Conservation (phyloP, 148 eudicot species). For the Mesembryanthemum crystallinum region DNA sequence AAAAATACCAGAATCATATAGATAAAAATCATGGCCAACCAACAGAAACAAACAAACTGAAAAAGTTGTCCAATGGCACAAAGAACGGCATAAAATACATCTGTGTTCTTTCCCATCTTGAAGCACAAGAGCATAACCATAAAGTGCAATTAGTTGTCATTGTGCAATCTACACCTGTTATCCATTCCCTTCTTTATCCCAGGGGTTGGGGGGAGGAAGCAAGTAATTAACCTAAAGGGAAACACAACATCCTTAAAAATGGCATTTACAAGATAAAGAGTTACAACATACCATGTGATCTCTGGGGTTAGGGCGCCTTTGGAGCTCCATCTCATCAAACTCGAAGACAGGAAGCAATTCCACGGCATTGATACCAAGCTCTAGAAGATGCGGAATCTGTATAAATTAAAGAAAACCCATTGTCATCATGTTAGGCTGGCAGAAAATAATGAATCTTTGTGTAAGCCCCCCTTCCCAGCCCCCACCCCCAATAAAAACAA, state of each 20-base stretch:
- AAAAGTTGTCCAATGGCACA: background rate
- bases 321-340: conserved; percentile 96
- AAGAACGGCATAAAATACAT: background rate
- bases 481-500: too few relatives aligned
- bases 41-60: background rate
- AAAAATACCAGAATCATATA: background rate
- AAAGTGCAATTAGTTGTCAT: too few relatives aligned
- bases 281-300: conserved; percentile 80
- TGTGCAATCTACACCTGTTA: too few relatives aligned
- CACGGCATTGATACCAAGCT: conserved; percentile 96
- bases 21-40: background rate
- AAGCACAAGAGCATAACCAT: too few relatives aligned
- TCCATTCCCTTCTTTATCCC: too few relatives aligned
- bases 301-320: conserved; percentile 83
- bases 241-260: too few relatives aligned
- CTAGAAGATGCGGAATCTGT: conserved; percentile 92
- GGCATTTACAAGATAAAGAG: too few relatives aligned
- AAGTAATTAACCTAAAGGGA: too few relatives aligned
- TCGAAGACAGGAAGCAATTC: conserved; percentile 97
- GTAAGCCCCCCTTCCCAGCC: too few relatives aligned
- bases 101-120: too few relatives aligned
- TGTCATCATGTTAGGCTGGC: background rate
- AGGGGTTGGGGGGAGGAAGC: too few relatives aligned
- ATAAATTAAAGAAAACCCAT: background rate
- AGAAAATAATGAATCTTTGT: background rate